These are phyloP conservation scores for Cytospora piceae DNA, from an alignment of 2,329 filamentous ascomycete genomes.

Conservation along the genomic window DNA sequence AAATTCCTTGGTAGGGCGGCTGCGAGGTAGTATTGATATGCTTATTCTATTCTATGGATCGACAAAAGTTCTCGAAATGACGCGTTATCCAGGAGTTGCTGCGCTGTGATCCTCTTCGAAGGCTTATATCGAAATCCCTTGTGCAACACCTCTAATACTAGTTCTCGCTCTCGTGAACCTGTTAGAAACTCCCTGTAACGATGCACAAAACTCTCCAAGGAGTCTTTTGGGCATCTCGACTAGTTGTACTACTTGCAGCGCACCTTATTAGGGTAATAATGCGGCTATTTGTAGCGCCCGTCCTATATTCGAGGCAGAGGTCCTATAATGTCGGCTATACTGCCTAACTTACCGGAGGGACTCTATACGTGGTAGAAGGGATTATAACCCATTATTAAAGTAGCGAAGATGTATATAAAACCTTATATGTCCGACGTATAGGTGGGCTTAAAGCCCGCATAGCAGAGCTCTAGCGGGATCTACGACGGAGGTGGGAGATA, in stretches of 20 bases:
- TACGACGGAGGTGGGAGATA: background rate
- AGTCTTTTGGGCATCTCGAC: background rate
- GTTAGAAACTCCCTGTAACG: background rate
- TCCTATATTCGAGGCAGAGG: slow-evolving; percentile 10
- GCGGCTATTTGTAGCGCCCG: background rate
- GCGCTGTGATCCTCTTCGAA: background rate
- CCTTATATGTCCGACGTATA: slow-evolving; percentile 13
- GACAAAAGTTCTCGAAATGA: slow-evolving; percentile 2
- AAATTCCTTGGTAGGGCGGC: no score
- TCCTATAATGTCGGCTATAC: background rate
- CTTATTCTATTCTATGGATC: slow-evolving; percentile 5
- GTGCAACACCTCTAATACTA: slow-evolving; percentile 2
- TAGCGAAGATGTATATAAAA: slow-evolving; percentile 5
- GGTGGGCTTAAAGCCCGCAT: slow-evolving; percentile 5
- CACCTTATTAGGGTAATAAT: background rate
- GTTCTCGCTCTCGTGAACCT: background rate
- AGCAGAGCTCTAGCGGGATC: slow-evolving; percentile 4
- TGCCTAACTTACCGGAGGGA: background rate
- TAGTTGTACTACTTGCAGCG: slow-evolving; percentile 2
- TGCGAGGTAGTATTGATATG: no score
- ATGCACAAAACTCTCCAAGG: background rate
- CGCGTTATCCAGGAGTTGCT: slow-evolving; percentile 8
- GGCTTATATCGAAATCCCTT: slow-evolving; percentile 12
- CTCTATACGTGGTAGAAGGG: background rate
- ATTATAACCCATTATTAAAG: background rate